A percentile compares a stretch with the other conserved stretches of the same genome.
Evolutionary conservation across 2,329 filamentous ascomycete genomes (phyloP).

Genomic region (Nemania sp.): DNA sequence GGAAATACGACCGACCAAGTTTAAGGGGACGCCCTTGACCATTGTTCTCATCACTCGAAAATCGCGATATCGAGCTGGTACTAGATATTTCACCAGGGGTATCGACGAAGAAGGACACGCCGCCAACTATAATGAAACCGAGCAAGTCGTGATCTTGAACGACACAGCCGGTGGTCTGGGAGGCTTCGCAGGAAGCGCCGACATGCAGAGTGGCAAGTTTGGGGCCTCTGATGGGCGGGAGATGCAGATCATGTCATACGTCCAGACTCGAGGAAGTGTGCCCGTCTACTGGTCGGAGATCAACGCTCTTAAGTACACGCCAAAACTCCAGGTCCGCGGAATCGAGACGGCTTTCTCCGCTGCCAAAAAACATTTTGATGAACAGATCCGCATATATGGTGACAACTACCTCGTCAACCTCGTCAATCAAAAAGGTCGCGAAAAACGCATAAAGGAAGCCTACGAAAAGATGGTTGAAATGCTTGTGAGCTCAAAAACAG

Average conservation of each 20-base stretch:
- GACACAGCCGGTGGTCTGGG: conserved; percentile 75
- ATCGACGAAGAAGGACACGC: conserved; percentile 92
- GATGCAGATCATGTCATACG: conserved; percentile 88
- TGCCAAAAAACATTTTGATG: conserved; percentile 84
- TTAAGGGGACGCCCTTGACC: conserved; percentile 84
- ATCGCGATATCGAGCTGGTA: conserved; percentile 86
- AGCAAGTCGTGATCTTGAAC: conserved; percentile 89
- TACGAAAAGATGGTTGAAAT: conserved; percentile 89
- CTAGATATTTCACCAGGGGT: conserved; percentile 91
- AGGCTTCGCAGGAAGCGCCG: conserved; percentile 77
- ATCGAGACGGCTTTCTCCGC: conserved; percentile 80
- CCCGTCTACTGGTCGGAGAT: conserved; percentile 96
- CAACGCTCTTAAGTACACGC: conserved; percentile 89
- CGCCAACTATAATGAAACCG: conserved; percentile 99
- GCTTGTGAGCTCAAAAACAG: conserved; percentile 70
- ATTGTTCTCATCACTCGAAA: conserved; percentile 86
- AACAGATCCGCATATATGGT: conserved; percentile 91
- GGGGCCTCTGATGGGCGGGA: conserved; percentile 67
- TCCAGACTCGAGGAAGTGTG: conserved; percentile 95
- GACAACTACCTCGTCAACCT: conserved; percentile 98
- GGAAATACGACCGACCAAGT: conserved; percentile 81
- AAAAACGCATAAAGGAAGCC: conserved; percentile 85
- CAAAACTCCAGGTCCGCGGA: conserved; percentile 84
- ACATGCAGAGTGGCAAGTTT: conserved; percentile 74
- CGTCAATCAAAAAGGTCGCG: conserved; percentile 93